Evolutionary conservation across 2,329 filamentous ascomycete genomes (phyloP).

Genomic region (Capronia americana): DNA sequence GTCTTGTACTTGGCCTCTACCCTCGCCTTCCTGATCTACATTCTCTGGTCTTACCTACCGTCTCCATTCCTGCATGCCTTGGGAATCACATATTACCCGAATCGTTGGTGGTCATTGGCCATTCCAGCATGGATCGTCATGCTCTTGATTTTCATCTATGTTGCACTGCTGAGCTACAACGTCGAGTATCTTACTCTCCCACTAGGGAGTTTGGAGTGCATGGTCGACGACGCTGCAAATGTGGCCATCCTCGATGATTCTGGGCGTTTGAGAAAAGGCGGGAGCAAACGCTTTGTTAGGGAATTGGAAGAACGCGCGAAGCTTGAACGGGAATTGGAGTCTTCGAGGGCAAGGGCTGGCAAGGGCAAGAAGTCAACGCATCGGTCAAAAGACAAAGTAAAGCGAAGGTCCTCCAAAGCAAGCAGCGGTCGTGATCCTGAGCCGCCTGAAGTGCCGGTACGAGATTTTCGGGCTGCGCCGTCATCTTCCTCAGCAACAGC

Average conservation of each 20-base stretch:
- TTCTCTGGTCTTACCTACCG: slow-evolving; percentile 88
- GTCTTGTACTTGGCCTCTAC: slow-evolving; percentile 91
- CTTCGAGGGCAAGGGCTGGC: slow-evolving; percentile 47
- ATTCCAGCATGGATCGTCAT: slow-evolving; percentile 90
- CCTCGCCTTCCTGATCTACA: slow-evolving; percentile 74
- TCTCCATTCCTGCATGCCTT: slow-evolving; percentile 89
- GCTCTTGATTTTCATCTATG: slow-evolving; percentile 87
- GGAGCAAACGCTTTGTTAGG: slow-evolving; percentile 45
- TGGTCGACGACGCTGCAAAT: slow-evolving; percentile 89
- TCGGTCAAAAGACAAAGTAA: slow-evolving; percentile 41
- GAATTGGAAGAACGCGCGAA: slow-evolving; percentile 31
- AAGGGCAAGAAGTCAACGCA: slow-evolving; percentile 11
- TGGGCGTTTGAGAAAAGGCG: slow-evolving; percentile 61
- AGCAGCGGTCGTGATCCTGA: neutral
- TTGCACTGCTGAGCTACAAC: slow-evolving; percentile 90
- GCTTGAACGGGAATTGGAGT: slow-evolving; percentile 48
- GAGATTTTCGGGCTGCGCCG: slow-evolving; percentile 1
- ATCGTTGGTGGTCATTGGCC: slow-evolving; percentile 96
- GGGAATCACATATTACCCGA: slow-evolving; percentile 95
- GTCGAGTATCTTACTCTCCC: slow-evolving; percentile 84
- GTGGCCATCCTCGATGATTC: slow-evolving; percentile 80
- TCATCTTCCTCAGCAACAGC: neutral
- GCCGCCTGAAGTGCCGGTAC: slow-evolving; percentile 16
- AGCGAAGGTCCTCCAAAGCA: slow-evolving; percentile 23
- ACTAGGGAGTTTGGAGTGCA: slow-evolving; percentile 79